Conservation (phyloP, 2,329 filamentous ascomycete genomes). For the Paramyrothecium sp. region DNA sequence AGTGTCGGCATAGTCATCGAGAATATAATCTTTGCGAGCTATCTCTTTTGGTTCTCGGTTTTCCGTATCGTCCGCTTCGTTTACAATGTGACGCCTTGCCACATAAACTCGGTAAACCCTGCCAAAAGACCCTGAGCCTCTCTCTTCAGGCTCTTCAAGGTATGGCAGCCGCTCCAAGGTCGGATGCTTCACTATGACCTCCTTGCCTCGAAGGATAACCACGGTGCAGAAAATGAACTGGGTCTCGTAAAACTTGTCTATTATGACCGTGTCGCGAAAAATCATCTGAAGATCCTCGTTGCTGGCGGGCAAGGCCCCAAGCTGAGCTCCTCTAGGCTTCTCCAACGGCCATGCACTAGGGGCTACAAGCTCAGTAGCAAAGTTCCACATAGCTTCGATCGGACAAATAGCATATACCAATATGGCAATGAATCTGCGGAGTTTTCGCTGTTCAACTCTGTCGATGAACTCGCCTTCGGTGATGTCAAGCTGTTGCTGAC, state of each 20-base stretch:
- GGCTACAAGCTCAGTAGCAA: constrained; percentile 15
- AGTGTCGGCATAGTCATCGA: constrained; percentile 13
- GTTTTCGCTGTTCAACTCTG: constrained; percentile 18
- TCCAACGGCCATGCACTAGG: constrained; percentile 2
- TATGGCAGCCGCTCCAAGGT: constrained; percentile 28
- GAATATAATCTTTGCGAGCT: constrained; percentile 35
- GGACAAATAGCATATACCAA: constrained; percentile 25
- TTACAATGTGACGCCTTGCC: constrained; percentile 29
- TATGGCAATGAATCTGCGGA: constrained; percentile 26
- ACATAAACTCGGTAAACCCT: constrained; percentile 25
- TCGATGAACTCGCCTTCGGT: constrained; percentile 14
- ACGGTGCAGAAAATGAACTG: constrained; percentile 29
- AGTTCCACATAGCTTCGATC: constrained; percentile 16
- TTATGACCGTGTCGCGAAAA: constrained; percentile 15
- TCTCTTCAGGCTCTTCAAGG: constrained; percentile 20
- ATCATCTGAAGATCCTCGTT: constrained; percentile 15
- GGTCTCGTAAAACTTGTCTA: constrained; percentile 24
- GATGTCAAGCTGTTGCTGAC: constrained; percentile 1
- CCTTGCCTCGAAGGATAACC: constrained; percentile 1
- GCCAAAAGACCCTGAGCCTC: constrained; percentile 30
- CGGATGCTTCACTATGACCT: constrained; percentile 21
- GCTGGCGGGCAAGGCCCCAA: constrained; percentile 14
- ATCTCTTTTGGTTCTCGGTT: constrained; percentile 19
- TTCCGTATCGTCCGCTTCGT: constrained; percentile 10
- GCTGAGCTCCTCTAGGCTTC: background rate